Percentiles rank a stretch among this genome's conserved stretches.
These are phyloP conservation scores for Arthrobotrys iridis DNA, from an alignment of 2,329 filamentous ascomycete species.

Conservation along the genomic window DNA sequence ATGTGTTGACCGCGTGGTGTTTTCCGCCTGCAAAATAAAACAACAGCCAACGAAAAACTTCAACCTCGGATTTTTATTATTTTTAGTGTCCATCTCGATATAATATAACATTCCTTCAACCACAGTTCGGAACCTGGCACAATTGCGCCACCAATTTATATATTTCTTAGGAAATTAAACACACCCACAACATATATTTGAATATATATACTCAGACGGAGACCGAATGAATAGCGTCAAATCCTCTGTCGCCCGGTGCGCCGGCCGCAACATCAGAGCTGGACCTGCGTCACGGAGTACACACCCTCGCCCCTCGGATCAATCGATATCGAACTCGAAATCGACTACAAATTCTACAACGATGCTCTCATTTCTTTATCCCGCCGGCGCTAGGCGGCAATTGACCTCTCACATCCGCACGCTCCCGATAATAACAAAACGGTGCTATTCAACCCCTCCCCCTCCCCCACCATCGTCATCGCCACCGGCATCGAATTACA, in stretches of 20 bases:
- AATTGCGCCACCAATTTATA: too few relatives aligned
- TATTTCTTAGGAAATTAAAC: too few relatives aligned
- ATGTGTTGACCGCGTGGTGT: conserved; percentile 6
- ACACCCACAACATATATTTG: too few relatives aligned
- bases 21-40: background rate
- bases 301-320: background rate
- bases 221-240: conserved; percentile 28
- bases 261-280: conserved; percentile 18
- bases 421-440: background rate
- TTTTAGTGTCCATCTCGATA: too few relatives aligned
- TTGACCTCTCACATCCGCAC: background rate
- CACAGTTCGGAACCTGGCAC: background rate
- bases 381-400: conserved; percentile 7
- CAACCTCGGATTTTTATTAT: background rate
- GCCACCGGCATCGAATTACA: conserved; percentile 6
- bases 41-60: background rate
- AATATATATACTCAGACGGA: background rate
- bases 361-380: conserved; percentile 46
- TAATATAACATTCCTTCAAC: background rate
- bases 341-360: background rate
- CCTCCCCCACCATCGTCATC: background rate
- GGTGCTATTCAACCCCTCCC: background rate
- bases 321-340: background rate
- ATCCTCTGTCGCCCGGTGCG: conserved; percentile 25
- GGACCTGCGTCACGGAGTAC: conserved; percentile 36